A percentile compares a stretch with the other conserved stretches of the same genome.
phyloP scores from a whole-genome alignment of 805 yeast species.

The Ogataea allantospora region DNA sequence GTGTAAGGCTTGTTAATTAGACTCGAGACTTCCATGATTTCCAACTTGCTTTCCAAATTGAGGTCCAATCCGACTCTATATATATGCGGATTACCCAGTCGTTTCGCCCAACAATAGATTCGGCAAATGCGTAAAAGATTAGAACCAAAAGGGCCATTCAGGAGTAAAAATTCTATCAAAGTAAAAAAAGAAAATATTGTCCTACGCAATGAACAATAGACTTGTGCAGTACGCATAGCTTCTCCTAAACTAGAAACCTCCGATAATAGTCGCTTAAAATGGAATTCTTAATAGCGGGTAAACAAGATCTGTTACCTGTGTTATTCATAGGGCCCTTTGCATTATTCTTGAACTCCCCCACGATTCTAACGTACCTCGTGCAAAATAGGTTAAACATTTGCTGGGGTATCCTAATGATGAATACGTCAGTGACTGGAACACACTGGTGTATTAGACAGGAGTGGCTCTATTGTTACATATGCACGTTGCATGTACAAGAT shows the following conservation, averaged over 20 bases:
- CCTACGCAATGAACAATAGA: not conserved
- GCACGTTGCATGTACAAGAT: not conserved
- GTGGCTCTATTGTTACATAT: not conserved
- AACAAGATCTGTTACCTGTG: no score
- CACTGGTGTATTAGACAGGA: no score
- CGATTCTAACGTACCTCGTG: no score
- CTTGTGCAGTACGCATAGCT: not conserved
- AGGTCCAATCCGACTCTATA: not conserved
- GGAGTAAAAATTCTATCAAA: slow-evolving; percentile 7
- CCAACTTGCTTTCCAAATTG: not conserved
- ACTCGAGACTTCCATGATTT: slow-evolving; percentile 21
- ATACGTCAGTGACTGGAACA: no score
- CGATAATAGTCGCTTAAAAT: not conserved
- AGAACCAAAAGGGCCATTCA: slow-evolving; percentile 7
- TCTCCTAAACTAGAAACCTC: not conserved
- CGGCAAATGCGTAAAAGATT: slow-evolving; percentile 10
- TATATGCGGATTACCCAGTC: slow-evolving; percentile 2
- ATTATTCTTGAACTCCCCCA: no score
- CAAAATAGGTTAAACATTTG: no score
- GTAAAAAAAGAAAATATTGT: slow-evolving; percentile 1
- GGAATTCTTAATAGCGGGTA: not conserved
- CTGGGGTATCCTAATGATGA: no score
- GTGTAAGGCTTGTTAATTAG: slow-evolving; percentile 17
- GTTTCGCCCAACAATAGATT: slow-evolving; percentile 3
- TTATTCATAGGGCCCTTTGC: no score